Evolutionary conservation across 306 rosid genomes (phyloP).

Genomic region (Morella rubra): DNA sequence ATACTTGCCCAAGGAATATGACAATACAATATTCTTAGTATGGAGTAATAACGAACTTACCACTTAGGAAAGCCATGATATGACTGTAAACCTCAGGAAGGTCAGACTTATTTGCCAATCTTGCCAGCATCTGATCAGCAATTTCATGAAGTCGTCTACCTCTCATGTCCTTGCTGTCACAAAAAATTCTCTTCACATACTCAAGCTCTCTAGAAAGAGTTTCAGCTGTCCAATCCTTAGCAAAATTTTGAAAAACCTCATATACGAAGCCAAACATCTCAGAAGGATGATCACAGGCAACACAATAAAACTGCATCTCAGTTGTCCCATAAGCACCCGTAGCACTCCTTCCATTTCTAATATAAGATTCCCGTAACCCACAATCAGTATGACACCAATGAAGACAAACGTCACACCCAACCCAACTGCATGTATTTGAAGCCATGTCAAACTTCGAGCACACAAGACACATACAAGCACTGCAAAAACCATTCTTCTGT

Average conservation of each 20-base stretch:
- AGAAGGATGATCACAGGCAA: constrained; percentile 96
- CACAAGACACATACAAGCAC: constrained; percentile 93
- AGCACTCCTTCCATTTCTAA: constrained; percentile 81
- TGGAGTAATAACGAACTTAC: constrained; percentile 39
- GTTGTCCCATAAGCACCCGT: constrained; percentile 62
- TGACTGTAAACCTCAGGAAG: constrained; percentile 67
- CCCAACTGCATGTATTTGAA: constrained; percentile 92
- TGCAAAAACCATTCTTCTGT: constrained; percentile 89
- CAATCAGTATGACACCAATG: constrained; percentile 98
- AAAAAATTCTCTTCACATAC: constrained; percentile 83
- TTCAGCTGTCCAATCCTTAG: constrained; percentile 85
- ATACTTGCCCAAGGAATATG: background rate
- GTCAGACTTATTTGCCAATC: constrained; percentile 68
- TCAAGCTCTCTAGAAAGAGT: constrained; percentile 79
- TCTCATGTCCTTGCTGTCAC: constrained; percentile 84
- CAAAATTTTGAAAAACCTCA: constrained; percentile 90
- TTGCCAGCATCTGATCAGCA: constrained; percentile 63
- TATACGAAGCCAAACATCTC: constrained; percentile 99
- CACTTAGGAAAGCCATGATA: constrained; percentile 75
- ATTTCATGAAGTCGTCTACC: constrained; percentile 76
- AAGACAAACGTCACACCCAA: constrained; percentile 96
- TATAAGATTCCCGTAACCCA: constrained; percentile 78
- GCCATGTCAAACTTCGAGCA: constrained; percentile 94
- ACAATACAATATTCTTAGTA: background rate
- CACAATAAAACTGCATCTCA: constrained; percentile 97